A percentile compares a stretch with the other conserved stretches of the same genome.
phyloP scores from a whole-genome alignment of 441 rosid genomes.

The Flueggea neowawraea region DNA sequence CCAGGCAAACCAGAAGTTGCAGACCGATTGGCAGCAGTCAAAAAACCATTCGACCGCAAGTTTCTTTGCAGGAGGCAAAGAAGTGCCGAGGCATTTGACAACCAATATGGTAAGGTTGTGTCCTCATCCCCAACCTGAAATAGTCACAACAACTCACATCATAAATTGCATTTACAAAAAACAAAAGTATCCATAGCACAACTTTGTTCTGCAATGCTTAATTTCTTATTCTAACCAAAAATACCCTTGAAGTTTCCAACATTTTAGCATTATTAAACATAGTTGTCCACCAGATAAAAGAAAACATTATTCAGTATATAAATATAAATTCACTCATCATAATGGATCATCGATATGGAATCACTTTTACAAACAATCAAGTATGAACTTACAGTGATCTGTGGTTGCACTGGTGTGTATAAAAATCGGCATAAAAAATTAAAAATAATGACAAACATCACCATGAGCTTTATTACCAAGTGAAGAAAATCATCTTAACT shows the following conservation, averaged over 20 bases:
- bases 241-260: neutral
- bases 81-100: conserved; percentile 91
- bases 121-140: conserved; percentile 84
- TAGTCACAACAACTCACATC: neutral
- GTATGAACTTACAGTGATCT: too few species aligned
- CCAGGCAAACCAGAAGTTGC: conserved; percentile 57
- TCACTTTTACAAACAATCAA: too few species aligned
- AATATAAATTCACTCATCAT: too few species aligned
- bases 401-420: too few species aligned
- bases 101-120: conserved; percentile 81
- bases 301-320: too few species aligned
- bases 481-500: too few species aligned
- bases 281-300: too few species aligned
- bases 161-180: neutral
- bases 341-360: too few species aligned
- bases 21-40: conserved; percentile 56
- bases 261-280: neutral
- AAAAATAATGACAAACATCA: too few species aligned
- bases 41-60: conserved; percentile 73
- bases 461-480: too few species aligned
- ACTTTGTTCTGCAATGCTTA: neutral
- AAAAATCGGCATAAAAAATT: too few species aligned
- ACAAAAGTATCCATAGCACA: neutral
- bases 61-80: conserved; percentile 93
- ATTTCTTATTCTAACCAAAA: neutral